phyloP scores from a whole-genome alignment of 306 rosid genomes.

The Trifolium pratense region DNA sequence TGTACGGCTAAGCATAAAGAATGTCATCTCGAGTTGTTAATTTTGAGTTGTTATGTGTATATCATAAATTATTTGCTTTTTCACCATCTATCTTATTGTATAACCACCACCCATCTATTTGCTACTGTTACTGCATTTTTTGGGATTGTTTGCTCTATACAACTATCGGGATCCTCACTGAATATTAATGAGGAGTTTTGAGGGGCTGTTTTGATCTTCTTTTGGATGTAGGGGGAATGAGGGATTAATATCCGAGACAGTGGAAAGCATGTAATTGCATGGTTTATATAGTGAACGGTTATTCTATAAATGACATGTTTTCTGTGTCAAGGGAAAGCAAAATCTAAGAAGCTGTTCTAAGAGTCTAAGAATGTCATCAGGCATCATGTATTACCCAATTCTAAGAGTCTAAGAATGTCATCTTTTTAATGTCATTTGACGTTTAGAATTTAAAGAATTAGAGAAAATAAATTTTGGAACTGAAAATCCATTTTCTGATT shows the following conservation, averaged over 20 bases:
- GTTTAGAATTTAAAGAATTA: background rate
- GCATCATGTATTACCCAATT: background rate
- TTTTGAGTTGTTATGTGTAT: background rate
- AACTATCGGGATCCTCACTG: background rate
- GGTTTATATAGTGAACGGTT: background rate
- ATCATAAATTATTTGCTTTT: background rate
- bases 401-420: background rate
- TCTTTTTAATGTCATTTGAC: background rate
- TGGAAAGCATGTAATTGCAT: too few relatives aligned
- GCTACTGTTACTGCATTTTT: constrained; percentile 10
- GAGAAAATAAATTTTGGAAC: background rate
- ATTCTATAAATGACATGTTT: background rate
- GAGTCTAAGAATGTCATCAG: constrained; percentile 12
- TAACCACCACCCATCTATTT: background rate
- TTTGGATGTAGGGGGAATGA: background rate
- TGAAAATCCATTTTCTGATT: background rate
- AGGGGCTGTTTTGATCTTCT: background rate
- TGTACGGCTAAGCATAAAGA: background rate
- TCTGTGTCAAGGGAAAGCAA: constrained; percentile 13
- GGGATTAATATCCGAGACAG: too few relatives aligned
- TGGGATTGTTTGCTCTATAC: background rate
- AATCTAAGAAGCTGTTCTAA: background rate
- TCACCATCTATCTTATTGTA: background rate
- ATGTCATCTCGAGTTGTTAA: background rate
- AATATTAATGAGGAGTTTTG: background rate